Evolutionary conservation across 176 grass and related monocot species (phyloP).

Genomic region (Lolium perenne): DNA sequence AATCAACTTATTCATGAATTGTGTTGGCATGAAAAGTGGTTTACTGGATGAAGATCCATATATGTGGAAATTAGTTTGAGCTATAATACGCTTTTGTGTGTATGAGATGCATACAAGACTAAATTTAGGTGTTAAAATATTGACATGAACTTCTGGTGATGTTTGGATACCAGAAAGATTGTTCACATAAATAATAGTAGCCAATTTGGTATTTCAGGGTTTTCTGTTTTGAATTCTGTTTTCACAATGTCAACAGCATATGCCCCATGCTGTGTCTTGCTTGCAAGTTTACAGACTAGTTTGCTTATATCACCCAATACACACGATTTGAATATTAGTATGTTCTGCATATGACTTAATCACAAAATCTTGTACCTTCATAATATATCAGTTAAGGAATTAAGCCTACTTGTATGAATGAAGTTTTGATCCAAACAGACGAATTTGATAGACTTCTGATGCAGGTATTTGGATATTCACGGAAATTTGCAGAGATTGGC

Average conservation of each 20-base stretch:
- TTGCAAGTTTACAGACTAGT: constrained; percentile 20
- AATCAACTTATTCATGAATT: background rate
- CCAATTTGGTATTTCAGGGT: background rate
- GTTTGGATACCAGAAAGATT: background rate
- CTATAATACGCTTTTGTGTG: background rate
- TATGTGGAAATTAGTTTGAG: background rate
- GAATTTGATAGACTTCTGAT: background rate
- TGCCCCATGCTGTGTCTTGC: background rate
- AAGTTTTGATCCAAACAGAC: constrained; percentile 18
- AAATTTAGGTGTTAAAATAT: background rate
- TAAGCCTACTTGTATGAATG: background rate
- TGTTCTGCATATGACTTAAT: background rate
- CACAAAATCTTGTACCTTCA: background rate
- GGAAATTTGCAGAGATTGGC: constrained; percentile 88
- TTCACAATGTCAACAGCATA: constrained; percentile 32
- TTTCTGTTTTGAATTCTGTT: constrained; percentile 19
- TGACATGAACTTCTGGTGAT: background rate
- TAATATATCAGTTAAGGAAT: background rate
- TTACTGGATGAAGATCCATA: constrained; percentile 1
- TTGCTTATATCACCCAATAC: background rate
- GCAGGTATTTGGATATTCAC: constrained; percentile 95
- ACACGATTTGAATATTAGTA: background rate
- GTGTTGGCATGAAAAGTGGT: constrained; percentile 1
- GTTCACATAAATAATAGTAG: constrained; percentile 10
- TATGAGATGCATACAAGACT: background rate